phyloP scores from a whole-genome alignment of 176 grass and related monocot genomes.

The Oryza longistaminata region DNA sequence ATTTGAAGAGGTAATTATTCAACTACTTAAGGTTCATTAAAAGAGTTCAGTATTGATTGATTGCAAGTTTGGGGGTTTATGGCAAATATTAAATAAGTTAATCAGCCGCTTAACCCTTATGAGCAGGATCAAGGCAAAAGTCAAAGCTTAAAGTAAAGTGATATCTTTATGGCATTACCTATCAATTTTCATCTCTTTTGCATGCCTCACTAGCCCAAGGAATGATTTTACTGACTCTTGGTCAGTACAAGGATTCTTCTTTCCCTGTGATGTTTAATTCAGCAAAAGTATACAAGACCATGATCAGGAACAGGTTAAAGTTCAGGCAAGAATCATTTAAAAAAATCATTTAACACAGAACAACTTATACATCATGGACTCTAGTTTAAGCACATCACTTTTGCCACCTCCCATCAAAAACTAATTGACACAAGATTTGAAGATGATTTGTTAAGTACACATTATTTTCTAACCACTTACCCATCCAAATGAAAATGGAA shows the following conservation, averaged over 20 bases:
- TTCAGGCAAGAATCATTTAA: not conserved
- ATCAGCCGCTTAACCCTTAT: not conserved
- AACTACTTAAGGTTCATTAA: conserved; percentile 11
- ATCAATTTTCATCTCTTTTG: conserved; percentile 82
- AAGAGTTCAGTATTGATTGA: not conserved
- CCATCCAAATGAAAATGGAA: conserved; percentile 96
- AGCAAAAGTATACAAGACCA: not conserved
- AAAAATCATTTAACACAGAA: not conserved
- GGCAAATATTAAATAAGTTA: not conserved
- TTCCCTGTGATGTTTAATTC: conserved; percentile 61
- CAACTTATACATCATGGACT: not conserved
- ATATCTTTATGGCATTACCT: conserved; percentile 42
- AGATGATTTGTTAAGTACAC: conserved; percentile 3
- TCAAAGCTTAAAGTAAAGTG: not conserved
- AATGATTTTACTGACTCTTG: conserved; percentile 64
- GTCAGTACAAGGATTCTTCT: conserved; percentile 88
- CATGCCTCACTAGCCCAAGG: conserved; percentile 67
- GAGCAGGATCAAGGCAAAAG: not conserved
- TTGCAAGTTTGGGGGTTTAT: not conserved
- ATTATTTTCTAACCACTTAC: conserved; percentile 39
- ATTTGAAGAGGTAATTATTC: conserved; percentile 20
- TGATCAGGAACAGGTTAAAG: not conserved
- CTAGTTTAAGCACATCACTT: not conserved
- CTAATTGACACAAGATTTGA: not conserved
- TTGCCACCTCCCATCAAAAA: conserved; percentile 2